Conservation (phyloP, 2,329 filamentous ascomycete species). For the Plectosphaerella cucumerina region DNA sequence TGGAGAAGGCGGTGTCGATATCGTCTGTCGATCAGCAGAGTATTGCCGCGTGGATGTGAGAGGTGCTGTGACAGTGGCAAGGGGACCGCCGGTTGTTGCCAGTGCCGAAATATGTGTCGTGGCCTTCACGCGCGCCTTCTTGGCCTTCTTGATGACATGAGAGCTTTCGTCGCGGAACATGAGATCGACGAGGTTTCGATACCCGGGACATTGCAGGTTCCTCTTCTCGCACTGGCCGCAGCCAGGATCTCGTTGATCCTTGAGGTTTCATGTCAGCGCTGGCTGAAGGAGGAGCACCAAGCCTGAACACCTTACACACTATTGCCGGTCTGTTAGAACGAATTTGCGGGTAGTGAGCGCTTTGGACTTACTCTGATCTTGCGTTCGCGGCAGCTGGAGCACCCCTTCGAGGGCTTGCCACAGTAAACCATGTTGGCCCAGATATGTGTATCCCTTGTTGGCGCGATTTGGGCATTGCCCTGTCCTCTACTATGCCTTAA, state of each 20-base stretch:
- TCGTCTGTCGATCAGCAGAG: no score
- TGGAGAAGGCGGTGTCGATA: no score
- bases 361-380: slow-evolving; percentile 48
- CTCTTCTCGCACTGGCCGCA: slow-evolving; percentile 54
- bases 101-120: no score
- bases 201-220: slow-evolving; percentile 48
- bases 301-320: not conserved
- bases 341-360: not conserved
- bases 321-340: not conserved
- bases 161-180: slow-evolving; percentile 56
- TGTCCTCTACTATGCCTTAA: no score
- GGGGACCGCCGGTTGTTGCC: no score
- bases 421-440: slow-evolving; percentile 47
- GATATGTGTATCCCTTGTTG: not conserved
- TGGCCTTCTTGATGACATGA: slow-evolving; percentile 50
- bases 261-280: not conserved
- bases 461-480: no score
- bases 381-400: slow-evolving; percentile 50
- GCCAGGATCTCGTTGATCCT: slow-evolving; percentile 43
- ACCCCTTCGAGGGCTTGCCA: slow-evolving; percentile 53
- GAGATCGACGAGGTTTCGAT: slow-evolving; percentile 50
- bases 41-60: no score
- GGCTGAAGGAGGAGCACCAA: not conserved
- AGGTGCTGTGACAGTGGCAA: no score
- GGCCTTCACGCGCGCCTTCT: slow-evolving; percentile 22